phyloP scores from a whole-genome alignment of 2,329 filamentous ascomycete genomes.

The Leptographium procerum region DNA sequence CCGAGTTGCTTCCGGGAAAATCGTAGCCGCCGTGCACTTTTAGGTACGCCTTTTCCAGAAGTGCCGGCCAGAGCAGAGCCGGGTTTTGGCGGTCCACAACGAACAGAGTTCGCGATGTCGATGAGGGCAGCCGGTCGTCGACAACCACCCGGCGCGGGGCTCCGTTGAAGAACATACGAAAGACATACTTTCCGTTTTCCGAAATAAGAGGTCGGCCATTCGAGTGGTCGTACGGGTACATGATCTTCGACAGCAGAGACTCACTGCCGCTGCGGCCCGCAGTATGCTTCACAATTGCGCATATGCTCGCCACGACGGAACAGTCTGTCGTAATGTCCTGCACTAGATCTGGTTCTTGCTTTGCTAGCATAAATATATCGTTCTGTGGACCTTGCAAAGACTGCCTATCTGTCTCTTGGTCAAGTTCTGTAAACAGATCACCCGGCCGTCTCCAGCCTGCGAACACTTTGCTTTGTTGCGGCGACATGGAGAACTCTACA shows the following conservation, averaged over 20 bases:
- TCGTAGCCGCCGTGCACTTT: conserved; percentile 95
- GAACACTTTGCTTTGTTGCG: conserved; percentile 64
- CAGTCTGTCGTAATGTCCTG: conserved; percentile 96
- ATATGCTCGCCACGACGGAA: conserved; percentile 91
- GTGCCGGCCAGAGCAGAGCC: conserved; percentile 75
- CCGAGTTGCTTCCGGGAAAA: conserved; percentile 94
- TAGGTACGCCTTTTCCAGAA: conserved; percentile 91
- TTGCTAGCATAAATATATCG: conserved; percentile 21
- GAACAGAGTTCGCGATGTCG: conserved; percentile 64
- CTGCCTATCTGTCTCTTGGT: background rate
- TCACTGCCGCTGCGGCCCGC: conserved; percentile 37
- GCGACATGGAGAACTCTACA: conserved; percentile 59
- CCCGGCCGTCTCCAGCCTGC: conserved; percentile 69
- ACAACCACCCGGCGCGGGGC: conserved; percentile 79
- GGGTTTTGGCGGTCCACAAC: conserved; percentile 80
- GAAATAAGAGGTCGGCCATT: conserved; percentile 52
- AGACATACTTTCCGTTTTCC: conserved; percentile 75
- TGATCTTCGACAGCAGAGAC: conserved; percentile 56
- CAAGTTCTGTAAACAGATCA: conserved; percentile 45
- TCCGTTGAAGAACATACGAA: conserved; percentile 92
- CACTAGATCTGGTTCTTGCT: conserved; percentile 64
- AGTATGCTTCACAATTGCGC: conserved; percentile 62
- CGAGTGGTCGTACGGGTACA: conserved; percentile 59
- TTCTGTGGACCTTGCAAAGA: background rate
- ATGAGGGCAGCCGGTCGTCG: conserved; percentile 74